Evolutionary conservation across 75 land plant genomes (phyloP), one percentile per base, ranked within the genome.

Genomic region (Cryptomeria japonica): DNA sequence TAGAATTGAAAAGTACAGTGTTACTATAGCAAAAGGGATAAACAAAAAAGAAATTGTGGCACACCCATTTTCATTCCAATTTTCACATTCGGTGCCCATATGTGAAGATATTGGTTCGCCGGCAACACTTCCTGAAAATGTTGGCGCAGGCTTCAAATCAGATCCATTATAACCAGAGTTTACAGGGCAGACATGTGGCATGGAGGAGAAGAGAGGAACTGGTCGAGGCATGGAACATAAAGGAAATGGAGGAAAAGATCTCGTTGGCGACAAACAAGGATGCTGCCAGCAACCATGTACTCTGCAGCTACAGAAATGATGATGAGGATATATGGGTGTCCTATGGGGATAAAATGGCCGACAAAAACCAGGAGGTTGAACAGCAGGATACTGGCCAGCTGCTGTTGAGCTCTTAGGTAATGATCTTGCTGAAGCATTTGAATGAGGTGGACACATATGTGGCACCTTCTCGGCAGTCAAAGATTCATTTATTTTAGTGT

Each of bases 271-370:
- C n/a, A 75, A 32, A 34, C 77, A 34, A 38, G 77, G 77, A 32
- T 2, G 12, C 37, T 82, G 84, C 32, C 84, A 46, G 9, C 32
- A 46, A 12, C 84, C 51, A 82, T 82, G 84, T 44, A 28, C 53
- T 82, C 84, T 82, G 16, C 84, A 82, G 84, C 5, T 32, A 10
- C n/a, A 46, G 15, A 82, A 82, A 82, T 46, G 84, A 82, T 82
- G 84, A 46, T 46, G n/a, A n/a, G 84, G 51, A n/a, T 49, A 82
- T 25, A n/a, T 3, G 84, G 34, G 84, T 82, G 51, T 64, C 70
- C n/a, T 1, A 46, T 3, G 84, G 32, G 47, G 15, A 46, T 44
- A 32, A 42, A n/a, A 25, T 82, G 53, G 84, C 13, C n/a, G 49
- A 82, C 14, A n/a, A 82, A 82, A n/a, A 82, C 53, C 7, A 44